Conservation (phyloP, 169 alveolate genomes). For the Besnoitia besnoiti region DNA sequence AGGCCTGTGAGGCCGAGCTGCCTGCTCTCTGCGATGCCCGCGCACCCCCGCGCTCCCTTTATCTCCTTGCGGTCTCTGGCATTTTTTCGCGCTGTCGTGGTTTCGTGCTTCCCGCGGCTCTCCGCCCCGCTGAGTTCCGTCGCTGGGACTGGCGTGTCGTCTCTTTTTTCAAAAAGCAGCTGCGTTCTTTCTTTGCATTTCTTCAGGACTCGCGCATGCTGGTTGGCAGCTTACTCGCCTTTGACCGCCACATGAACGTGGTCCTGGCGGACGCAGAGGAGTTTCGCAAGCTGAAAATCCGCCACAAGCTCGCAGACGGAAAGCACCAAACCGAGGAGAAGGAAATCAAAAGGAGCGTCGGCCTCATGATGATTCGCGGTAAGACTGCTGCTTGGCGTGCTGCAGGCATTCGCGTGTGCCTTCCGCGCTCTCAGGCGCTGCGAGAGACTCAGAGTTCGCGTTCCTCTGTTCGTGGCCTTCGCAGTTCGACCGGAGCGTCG, state of each 20-base stretch:
- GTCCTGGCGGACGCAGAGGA: constrained; percentile 98
- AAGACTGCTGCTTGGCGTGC: no score
- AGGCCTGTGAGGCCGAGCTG: no score
- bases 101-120: neutral
- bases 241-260: constrained; percentile 97
- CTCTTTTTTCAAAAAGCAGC: no score
- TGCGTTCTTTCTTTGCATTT: no score
- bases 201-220: constrained; percentile 93
- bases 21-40: no score
- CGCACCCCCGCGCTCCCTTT: no score
- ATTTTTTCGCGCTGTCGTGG: neutral
- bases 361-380: constrained; percentile 95
- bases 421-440: no score
- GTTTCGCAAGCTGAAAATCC: constrained; percentile 87
- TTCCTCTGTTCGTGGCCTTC: no score
- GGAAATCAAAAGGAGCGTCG: constrained; percentile 96
- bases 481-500: no score
- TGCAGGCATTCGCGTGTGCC: no score
- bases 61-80: neutral
- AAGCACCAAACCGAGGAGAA: constrained; percentile 54
- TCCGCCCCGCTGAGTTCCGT: neutral
- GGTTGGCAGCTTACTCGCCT: constrained; percentile 98
- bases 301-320: constrained; percentile 64
- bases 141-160: neutral
- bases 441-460: neutral